These are phyloP conservation scores for Lentinula sp. DNA, from an alignment of 768 basidiomycete species.

Conservation along the genomic window DNA sequence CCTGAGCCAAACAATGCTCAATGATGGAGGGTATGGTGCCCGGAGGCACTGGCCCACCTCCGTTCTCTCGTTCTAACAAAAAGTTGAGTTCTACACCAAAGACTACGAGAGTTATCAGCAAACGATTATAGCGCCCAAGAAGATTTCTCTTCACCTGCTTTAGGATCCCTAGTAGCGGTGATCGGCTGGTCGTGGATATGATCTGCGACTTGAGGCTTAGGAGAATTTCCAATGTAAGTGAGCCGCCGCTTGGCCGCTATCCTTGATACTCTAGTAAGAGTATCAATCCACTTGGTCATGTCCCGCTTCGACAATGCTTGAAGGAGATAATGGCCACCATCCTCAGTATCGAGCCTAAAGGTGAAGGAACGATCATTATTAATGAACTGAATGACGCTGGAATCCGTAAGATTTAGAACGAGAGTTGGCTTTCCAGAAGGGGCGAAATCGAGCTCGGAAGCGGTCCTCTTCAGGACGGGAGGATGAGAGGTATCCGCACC, in stretches of 20 bases:
- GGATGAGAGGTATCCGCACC: constrained; percentile 50
- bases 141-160: constrained; percentile 48
- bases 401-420: constrained; percentile 69
- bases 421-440: constrained; percentile 70
- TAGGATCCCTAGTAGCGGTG: constrained; percentile 61
- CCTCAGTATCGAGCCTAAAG: constrained; percentile 81
- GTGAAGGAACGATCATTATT: constrained; percentile 80
- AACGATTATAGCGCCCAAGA: constrained; percentile 4
- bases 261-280: constrained; percentile 64
- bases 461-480: constrained; percentile 46
- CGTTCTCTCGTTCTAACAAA: constrained; percentile 60
- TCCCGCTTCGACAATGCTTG: constrained; percentile 69
- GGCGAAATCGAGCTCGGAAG: constrained; percentile 70
- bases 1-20: constrained; percentile 57
- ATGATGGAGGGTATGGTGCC: constrained; percentile 65
- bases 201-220: constrained; percentile 69
- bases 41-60: constrained; percentile 37
- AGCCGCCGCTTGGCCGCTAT: constrained; percentile 70
- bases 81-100: constrained; percentile 75
- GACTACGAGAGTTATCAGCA: constrained; percentile 28
- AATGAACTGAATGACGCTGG: constrained; percentile 61
- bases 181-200: constrained; percentile 61
- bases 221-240: constrained; percentile 73
- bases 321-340: constrained; percentile 77
- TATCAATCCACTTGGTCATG: constrained; percentile 74